Conservation (phyloP, 805 yeast species). For the Candida quercuum region DNA sequence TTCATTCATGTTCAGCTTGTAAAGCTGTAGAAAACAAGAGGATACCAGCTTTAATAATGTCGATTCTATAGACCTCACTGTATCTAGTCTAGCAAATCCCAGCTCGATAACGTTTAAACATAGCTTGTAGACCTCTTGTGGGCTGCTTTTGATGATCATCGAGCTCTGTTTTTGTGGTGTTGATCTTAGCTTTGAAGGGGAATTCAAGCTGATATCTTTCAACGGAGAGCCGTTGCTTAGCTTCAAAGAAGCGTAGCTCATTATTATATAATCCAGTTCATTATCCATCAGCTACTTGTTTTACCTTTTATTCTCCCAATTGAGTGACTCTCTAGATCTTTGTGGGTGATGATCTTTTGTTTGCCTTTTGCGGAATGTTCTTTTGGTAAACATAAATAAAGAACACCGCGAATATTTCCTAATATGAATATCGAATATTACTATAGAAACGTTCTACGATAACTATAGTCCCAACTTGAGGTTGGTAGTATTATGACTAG, state of each 20-base stretch:
- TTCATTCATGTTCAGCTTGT: conserved; percentile 9
- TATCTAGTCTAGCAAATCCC: conserved; percentile 10
- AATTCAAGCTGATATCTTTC: conserved; percentile 15
- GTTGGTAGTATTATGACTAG: not conserved
- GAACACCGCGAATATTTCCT: no score
- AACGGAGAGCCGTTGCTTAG: conserved; percentile 16
- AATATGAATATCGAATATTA: no score
- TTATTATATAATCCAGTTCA: conserved; percentile 21
- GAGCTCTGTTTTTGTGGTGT: conserved; percentile 11
- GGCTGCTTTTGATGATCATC: conserved; percentile 6
- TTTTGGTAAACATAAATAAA: no score
- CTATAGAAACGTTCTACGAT: conserved; percentile 1
- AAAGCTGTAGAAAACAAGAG: conserved; percentile 18
- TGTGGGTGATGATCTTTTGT: not conserved
- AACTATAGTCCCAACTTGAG: no score
- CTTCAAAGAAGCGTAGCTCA: conserved; percentile 19
- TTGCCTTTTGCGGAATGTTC: not conserved
- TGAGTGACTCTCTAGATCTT: no score
- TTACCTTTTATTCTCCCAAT: no score
- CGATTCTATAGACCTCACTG: conserved; percentile 11
- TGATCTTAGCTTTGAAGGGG: conserved; percentile 16
- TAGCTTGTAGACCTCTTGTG: conserved; percentile 13
- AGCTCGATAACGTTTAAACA: conserved; percentile 20
- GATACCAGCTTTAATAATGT: conserved; percentile 18
- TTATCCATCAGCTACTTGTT: conserved; percentile 7